Evolutionary conservation across 1,139 yeast genomes (phyloP).

Genomic region (Nadsonia commutata): DNA sequence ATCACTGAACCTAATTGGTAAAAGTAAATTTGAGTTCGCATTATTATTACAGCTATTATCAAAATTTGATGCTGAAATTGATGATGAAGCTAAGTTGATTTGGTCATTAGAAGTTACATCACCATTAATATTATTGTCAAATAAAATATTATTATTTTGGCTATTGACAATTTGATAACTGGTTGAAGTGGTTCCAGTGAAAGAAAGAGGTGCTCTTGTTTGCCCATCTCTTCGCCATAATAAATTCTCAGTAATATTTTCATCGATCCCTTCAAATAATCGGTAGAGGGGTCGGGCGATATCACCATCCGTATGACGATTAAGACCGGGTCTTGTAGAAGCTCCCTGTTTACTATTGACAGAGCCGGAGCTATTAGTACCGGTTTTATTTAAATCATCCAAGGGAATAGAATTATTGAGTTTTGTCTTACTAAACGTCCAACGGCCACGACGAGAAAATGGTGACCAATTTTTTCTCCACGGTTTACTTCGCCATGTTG

Average conservation of each 20-base stretch:
- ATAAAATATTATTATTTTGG: neutral
- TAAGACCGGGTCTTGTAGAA: neutral
- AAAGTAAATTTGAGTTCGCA: too few relatives aligned
- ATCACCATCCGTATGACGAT: neutral
- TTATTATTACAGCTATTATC: too few relatives aligned
- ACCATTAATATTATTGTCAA: neutral
- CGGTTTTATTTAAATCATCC: neutral
- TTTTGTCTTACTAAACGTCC: neutral
- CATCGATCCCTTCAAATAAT: neutral
- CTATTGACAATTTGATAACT: neutral
- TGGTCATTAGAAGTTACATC: too few relatives aligned
- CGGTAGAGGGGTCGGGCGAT: neutral
- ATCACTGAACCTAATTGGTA: too few relatives aligned
- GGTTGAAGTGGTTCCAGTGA: neutral
- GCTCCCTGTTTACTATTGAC: neutral
- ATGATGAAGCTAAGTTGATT: too few relatives aligned
- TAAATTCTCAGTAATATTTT: neutral
- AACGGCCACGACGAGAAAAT: neutral
- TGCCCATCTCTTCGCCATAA: neutral
- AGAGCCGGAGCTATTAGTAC: neutral
- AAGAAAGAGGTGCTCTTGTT: neutral
- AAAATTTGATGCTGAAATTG: too few relatives aligned
- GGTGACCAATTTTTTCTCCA: neutral
- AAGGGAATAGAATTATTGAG: neutral
- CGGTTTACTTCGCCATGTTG: neutral